A percentile compares a stretch with the other conserved stretches of the same genome.
Evolutionary conservation across 352 stramenopile species (phyloP).

Genomic region (Pythium volutum): DNA sequence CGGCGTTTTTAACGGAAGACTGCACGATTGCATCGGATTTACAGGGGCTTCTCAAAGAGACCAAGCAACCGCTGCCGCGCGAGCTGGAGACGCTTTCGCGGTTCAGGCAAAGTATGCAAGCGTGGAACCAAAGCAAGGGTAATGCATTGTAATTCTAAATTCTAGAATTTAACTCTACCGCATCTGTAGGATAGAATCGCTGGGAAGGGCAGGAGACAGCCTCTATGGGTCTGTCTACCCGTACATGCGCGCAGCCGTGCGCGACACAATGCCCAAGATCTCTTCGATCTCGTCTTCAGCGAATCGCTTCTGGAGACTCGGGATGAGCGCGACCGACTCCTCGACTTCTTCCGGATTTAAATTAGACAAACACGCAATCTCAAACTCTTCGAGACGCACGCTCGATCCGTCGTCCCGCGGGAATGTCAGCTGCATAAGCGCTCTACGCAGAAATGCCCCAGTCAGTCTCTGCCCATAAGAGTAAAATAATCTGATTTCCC

Average conservation of each 20-base stretch:
- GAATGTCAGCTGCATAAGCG: slow-evolving; percentile 84
- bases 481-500: background rate
- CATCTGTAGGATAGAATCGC: background rate
- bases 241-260: slow-evolving; percentile 86
- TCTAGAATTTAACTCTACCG: background rate
- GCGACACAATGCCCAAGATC: slow-evolving; percentile 85
- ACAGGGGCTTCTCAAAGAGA: slow-evolving; percentile 41
- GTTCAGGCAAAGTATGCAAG: slow-evolving; percentile 16
- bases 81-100: slow-evolving; percentile 43
- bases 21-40: slow-evolving; percentile 54
- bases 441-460: slow-evolving; percentile 33
- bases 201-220: background rate
- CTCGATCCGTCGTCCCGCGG: slow-evolving; percentile 77
- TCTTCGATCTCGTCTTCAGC: slow-evolving; percentile 90
- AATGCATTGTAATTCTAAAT: background rate
- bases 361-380: slow-evolving; percentile 89
- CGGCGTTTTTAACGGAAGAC: slow-evolving; percentile 52
- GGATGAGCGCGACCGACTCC: slow-evolving; percentile 85
- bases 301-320: slow-evolving; percentile 86
- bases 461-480: no score
- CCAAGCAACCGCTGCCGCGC: slow-evolving; percentile 39
- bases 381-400: slow-evolving; percentile 86
- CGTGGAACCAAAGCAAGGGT: no score
- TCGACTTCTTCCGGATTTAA: slow-evolving; percentile 89
- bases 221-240: slow-evolving; percentile 31